Conservation (phyloP, 768 basidiomycete genomes). For the Russula ochroleuca region DNA sequence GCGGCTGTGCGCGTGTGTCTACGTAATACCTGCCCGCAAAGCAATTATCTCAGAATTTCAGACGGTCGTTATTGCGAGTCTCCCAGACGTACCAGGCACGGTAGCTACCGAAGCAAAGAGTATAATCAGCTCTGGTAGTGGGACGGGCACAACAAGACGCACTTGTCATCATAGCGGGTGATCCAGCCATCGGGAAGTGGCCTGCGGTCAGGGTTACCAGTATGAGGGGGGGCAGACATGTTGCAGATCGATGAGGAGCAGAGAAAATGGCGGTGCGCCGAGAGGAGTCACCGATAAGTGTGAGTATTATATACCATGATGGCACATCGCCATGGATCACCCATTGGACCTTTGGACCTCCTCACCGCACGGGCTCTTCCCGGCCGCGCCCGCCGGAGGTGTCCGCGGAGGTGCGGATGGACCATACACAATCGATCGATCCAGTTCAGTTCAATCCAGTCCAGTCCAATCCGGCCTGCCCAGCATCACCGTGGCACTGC, state of each 20-base stretch:
- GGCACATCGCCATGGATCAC: slow-evolving; percentile 20
- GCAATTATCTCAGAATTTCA: not conserved
- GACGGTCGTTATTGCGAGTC: not conserved
- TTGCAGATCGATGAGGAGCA: slow-evolving; percentile 37
- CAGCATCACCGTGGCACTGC: not conserved
- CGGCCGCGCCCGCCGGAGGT: slow-evolving; percentile 23
- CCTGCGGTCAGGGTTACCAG: slow-evolving; percentile 52
- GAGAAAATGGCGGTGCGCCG: slow-evolving; percentile 18
- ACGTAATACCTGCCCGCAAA: slow-evolving; percentile 64
- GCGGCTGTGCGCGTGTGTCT: slow-evolving; percentile 57
- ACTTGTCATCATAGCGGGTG: slow-evolving; percentile 65
- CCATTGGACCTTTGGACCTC: slow-evolving; percentile 20
- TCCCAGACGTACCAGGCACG: slow-evolving; percentile 53
- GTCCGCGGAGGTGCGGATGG: slow-evolving; percentile 16
- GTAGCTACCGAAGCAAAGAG: slow-evolving; percentile 44
- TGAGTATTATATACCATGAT: slow-evolving; percentile 22
- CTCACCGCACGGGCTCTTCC: slow-evolving; percentile 13
- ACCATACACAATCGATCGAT: slow-evolving; percentile 6
- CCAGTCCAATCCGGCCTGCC: not conserved
- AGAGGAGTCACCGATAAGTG: slow-evolving; percentile 21
- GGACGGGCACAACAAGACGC: slow-evolving; percentile 35
- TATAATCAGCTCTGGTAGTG: slow-evolving; percentile 17
- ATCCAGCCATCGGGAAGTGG: slow-evolving; percentile 65
- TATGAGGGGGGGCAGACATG: slow-evolving; percentile 38
- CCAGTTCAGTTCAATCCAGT: slow-evolving; percentile 13